A percentile compares a stretch with the other conserved stretches of the same genome.
Conservation (phyloP, 148 eudicot genomes). For the Fallopia convolvulus region DNA sequence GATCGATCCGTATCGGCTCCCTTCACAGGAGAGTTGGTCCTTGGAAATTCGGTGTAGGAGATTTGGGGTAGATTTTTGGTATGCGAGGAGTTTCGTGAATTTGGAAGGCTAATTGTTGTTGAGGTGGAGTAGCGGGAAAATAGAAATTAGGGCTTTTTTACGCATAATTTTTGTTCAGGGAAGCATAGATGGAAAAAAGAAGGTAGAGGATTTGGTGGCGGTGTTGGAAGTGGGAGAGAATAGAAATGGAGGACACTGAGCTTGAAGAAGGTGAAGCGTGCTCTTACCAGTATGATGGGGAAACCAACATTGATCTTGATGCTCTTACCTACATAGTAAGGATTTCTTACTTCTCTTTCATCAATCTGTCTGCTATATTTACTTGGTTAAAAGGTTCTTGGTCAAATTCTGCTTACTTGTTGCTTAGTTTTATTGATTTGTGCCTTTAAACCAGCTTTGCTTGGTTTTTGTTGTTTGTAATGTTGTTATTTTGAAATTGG, state of each 20-base stretch:
- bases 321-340: constrained; percentile 85
- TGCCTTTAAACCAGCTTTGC: neutral
- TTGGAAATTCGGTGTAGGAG: neutral
- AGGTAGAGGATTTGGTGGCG: constrained; percentile 43
- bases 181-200: constrained; percentile 61
- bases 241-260: constrained; percentile 50
- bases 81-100: neutral
- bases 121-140: neutral
- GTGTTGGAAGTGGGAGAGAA: constrained; percentile 18
- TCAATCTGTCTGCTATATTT: neutral
- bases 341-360: neutral
- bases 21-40: neutral
- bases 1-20: neutral
- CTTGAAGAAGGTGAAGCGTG: constrained; percentile 90
- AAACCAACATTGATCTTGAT: constrained; percentile 82
- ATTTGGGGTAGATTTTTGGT: neutral
- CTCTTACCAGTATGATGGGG: constrained; percentile 32
- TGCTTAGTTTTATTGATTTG: neutral
- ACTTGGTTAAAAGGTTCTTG: neutral
- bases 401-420: neutral
- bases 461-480: neutral
- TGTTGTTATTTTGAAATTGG: neutral
- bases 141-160: neutral
- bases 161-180: constrained; percentile 54
- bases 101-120: neutral